phyloP scores from a whole-genome alignment of 768 basidiomycete genomes.

The Kwoniella bestiolae region DNA sequence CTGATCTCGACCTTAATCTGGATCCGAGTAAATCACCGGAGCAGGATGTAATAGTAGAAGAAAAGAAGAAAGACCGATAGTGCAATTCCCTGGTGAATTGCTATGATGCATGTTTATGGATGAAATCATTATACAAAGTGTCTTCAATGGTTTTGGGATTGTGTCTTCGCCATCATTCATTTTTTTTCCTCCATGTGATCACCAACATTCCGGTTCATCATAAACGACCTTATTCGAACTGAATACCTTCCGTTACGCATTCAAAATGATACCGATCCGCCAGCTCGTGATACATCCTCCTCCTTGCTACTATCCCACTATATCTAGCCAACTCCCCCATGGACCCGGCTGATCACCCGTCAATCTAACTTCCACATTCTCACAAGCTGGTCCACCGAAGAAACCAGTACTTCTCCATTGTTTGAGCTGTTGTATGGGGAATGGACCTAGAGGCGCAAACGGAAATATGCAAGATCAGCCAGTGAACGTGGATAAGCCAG shows the following conservation, averaged over 20 bases:
- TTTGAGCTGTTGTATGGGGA: constrained; percentile 47
- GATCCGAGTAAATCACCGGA: not conserved
- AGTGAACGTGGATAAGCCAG: too few species aligned
- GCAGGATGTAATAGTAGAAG: not conserved
- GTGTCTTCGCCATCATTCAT: too few species aligned
- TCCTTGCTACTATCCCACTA: constrained; percentile 32
- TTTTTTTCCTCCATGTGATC: too few species aligned
- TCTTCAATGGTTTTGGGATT: too few species aligned
- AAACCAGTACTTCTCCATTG: constrained; percentile 55
- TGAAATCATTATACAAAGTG: not conserved
- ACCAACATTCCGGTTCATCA: too few species aligned
- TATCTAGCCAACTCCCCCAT: constrained; percentile 49
- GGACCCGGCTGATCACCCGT: constrained; percentile 15
- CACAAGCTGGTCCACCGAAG: constrained; percentile 56
- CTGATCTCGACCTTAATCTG: constrained; percentile 7
- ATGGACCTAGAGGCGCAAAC: constrained; percentile 45
- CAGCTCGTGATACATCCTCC: too few species aligned
- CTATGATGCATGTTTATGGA: not conserved
- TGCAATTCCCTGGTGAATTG: not conserved
- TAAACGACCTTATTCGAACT: too few species aligned
- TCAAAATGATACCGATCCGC: too few species aligned
- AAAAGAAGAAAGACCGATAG: constrained; percentile 43
- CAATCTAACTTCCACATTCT: constrained; percentile 55
- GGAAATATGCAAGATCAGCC: not conserved
- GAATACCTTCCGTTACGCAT: too few species aligned